A percentile compares a stretch with the other conserved stretches of the same genome.
phyloP scores from a whole-genome alignment of 495 filamentous ascomycete genomes.

The Annulohypoxylon maeteangense region DNA sequence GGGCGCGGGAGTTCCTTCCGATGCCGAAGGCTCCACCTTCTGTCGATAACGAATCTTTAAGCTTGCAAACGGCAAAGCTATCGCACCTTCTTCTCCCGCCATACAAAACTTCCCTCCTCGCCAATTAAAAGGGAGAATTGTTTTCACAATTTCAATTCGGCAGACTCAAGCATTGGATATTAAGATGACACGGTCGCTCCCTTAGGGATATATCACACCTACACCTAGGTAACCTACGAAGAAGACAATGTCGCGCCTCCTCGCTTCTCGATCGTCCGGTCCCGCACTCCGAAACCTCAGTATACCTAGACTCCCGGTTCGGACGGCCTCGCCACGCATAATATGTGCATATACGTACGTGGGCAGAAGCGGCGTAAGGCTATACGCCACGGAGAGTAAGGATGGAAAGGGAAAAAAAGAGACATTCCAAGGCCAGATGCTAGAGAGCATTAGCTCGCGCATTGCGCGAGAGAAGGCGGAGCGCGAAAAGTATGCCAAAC shows the following conservation, averaged over 20 bases:
- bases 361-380: slow-evolving; percentile 7
- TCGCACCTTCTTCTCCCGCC: not conserved
- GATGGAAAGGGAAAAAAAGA: slow-evolving; percentile 36
- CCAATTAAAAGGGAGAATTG: not conserved
- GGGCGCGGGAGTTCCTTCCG: slow-evolving; percentile 20
- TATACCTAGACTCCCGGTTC: slow-evolving; percentile 14
- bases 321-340: slow-evolving; percentile 19
- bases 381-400: slow-evolving; percentile 43
- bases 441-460: slow-evolving; percentile 81
- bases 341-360: slow-evolving; percentile 9
- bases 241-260: slow-evolving; percentile 43
- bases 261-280: slow-evolving; percentile 30
- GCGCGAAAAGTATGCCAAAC: slow-evolving; percentile 70
- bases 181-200: slow-evolving; percentile 13
- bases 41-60: slow-evolving; percentile 9
- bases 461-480: slow-evolving; percentile 78
- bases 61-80: not conserved
- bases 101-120: not conserved
- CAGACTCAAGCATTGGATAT: not conserved
- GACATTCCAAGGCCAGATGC: slow-evolving; percentile 87
- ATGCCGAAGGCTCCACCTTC: slow-evolving; percentile 13
- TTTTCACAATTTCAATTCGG: not conserved
- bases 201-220: not conserved
- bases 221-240: not conserved
- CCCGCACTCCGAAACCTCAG: slow-evolving; percentile 34